Conservation (phyloP, 2,329 filamentous ascomycete genomes). For the Gliomastix tumulicola region DNA sequence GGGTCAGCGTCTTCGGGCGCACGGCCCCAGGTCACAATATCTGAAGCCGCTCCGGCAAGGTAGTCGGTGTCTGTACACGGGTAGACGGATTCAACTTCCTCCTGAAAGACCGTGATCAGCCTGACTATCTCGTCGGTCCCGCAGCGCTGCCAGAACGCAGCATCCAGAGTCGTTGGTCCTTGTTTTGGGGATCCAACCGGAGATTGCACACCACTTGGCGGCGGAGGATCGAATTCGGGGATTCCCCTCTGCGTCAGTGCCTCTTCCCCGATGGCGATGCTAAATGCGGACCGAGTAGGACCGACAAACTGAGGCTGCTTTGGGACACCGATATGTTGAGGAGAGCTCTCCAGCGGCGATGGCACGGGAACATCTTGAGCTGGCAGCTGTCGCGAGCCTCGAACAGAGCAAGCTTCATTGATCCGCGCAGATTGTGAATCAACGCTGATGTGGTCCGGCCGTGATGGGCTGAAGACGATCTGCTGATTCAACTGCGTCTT, state of each 20-base stretch:
- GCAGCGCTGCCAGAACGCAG: slow-evolving; percentile 14
- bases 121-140: slow-evolving; percentile 16
- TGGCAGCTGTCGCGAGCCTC: no score
- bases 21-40: slow-evolving; percentile 16
- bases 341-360: not conserved
- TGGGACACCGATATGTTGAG: slow-evolving; percentile 13
- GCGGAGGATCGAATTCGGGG: slow-evolving; percentile 14
- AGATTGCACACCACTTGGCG: slow-evolving; percentile 13
- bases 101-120: slow-evolving; percentile 26
- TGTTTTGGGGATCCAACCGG: slow-evolving; percentile 8
- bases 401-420: no score
- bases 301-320: slow-evolving; percentile 27
- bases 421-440: no score
- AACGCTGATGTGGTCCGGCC: no score
- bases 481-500: not conserved
- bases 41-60: slow-evolving; percentile 12
- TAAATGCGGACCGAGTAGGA: slow-evolving; percentile 24
- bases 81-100: slow-evolving; percentile 29
- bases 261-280: slow-evolving; percentile 23
- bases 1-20: slow-evolving; percentile 1
- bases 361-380: not conserved
- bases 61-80: slow-evolving; percentile 21
- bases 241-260: slow-evolving; percentile 27
- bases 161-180: slow-evolving; percentile 5
- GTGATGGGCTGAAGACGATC: no score